These are phyloP conservation scores for Trichoderma reesei DNA, from an alignment of 495 filamentous ascomycete species.

Conservation along the genomic window DNA sequence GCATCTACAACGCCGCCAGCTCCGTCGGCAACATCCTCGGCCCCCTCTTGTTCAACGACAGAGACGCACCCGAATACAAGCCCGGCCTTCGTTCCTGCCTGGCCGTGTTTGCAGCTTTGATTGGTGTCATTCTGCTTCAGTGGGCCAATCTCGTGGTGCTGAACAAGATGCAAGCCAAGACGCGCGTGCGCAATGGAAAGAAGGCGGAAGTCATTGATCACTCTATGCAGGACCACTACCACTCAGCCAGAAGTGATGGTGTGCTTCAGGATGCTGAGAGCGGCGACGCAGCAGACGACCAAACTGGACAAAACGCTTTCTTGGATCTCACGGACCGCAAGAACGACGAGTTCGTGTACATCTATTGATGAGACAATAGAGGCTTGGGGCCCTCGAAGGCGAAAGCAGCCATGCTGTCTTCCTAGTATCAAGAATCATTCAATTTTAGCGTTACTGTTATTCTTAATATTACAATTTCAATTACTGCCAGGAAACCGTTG, in stretches of 20 bases:
- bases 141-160: slow-evolving; percentile 41
- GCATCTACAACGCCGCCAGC: slow-evolving; percentile 51
- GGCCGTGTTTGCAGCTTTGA: slow-evolving; percentile 46
- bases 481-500: no score
- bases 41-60: slow-evolving; percentile 51
- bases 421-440: neutral
- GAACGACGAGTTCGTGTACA: slow-evolving; percentile 61
- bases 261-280: neutral
- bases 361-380: slow-evolving; percentile 34
- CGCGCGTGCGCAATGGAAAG: slow-evolving; percentile 48
- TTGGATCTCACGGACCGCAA: slow-evolving; percentile 50
- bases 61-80: slow-evolving; percentile 50
- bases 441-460: neutral
- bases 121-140: slow-evolving; percentile 40
- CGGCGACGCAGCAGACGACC: neutral
- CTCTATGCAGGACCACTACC: slow-evolving; percentile 40
- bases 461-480: neutral
- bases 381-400: neutral
- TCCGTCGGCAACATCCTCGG: slow-evolving; percentile 59
- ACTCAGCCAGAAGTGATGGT: neutral
- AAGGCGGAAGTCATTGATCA: slow-evolving; percentile 43
- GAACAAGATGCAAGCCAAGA: slow-evolving; percentile 43
- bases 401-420: neutral
- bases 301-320: slow-evolving; percentile 33
- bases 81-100: slow-evolving; percentile 46